Conservation (phyloP, 306 rosid genomes). For the Cicer bijugum region DNA sequence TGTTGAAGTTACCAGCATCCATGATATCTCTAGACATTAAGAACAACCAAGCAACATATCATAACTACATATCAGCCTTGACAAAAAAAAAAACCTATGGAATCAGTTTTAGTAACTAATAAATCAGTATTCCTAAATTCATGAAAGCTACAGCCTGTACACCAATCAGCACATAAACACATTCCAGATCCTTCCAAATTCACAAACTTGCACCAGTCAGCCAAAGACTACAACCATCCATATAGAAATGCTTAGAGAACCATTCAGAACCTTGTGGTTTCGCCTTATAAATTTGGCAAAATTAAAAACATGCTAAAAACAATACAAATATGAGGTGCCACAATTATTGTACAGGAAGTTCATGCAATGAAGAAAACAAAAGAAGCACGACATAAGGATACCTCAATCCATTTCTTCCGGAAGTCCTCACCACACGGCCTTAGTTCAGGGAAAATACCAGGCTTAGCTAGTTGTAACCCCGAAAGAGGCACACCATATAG, state of each 20-base stretch:
- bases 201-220: not conserved
- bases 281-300: conserved; percentile 11
- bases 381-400: conserved; percentile 36
- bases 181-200: conserved; percentile 28
- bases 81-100: conserved; percentile 9
- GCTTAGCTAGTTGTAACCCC: conserved; percentile 74
- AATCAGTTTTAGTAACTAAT: conserved; percentile 18
- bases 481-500: conserved; percentile 90
- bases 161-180: conserved; percentile 33
- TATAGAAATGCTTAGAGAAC: conserved; percentile 10
- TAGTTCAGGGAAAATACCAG: conserved; percentile 82
- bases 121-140: conserved; percentile 19
- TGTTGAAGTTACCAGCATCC: conserved; percentile 24
- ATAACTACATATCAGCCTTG: conserved; percentile 30
- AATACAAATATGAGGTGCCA: not conserved
- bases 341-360: conserved; percentile 5
- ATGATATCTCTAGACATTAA: conserved; percentile 24
- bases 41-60: conserved; percentile 16
- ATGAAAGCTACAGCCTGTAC: conserved; percentile 9
- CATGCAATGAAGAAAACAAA: conserved; percentile 11
- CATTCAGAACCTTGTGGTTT: conserved; percentile 15
- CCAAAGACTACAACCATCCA: conserved; percentile 31
- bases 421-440: conserved; percentile 76
- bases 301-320: not conserved
- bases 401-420: conserved; percentile 97